phyloP scores from a whole-genome alignment of 164 flowering plant genomes.

The Vitis amurensis region DNA sequence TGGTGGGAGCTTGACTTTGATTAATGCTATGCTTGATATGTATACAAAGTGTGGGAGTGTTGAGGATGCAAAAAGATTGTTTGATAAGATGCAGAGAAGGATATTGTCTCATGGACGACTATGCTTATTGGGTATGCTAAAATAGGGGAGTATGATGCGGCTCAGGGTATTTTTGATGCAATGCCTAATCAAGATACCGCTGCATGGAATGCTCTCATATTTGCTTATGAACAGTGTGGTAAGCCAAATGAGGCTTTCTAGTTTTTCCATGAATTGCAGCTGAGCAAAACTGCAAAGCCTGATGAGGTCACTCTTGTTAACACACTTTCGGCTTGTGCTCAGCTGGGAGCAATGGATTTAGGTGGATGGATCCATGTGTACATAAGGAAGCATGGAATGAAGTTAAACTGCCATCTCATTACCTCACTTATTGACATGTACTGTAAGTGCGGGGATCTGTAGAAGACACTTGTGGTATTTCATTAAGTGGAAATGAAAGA shows the following conservation, averaged over 20 bases:
- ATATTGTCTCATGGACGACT: conserved; percentile 66
- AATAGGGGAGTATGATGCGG: conserved; percentile 45
- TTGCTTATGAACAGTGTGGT: conserved; percentile 67
- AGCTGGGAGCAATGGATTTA: conserved; percentile 61
- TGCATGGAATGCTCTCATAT: conserved; percentile 74
- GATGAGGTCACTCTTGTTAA: conserved; percentile 66
- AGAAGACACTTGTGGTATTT: conserved; percentile 71
- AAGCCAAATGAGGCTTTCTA: conserved; percentile 65
- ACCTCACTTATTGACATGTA: conserved; percentile 80
- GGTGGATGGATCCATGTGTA: conserved; percentile 72
- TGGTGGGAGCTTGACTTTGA: conserved; percentile 34
- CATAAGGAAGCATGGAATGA: conserved; percentile 48
- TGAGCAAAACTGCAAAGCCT: conserved; percentile 37
- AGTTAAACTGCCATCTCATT: conserved; percentile 53
- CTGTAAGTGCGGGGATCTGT: conserved; percentile 69
- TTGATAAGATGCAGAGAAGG: conserved; percentile 54
- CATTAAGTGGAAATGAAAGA: conserved; percentile 40
- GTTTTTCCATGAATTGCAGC: conserved; percentile 54
- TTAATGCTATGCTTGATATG: conserved; percentile 75
- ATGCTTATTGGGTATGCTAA: conserved; percentile 67
- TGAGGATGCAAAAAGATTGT: conserved; percentile 45
- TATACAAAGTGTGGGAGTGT: conserved; percentile 64
- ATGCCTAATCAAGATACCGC: conserved; percentile 63
- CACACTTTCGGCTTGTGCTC: conserved; percentile 66
- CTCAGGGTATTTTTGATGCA: conserved; percentile 40